Conservation (phyloP, 495 filamentous ascomycete species). For the Penicillium odoratum region DNA sequence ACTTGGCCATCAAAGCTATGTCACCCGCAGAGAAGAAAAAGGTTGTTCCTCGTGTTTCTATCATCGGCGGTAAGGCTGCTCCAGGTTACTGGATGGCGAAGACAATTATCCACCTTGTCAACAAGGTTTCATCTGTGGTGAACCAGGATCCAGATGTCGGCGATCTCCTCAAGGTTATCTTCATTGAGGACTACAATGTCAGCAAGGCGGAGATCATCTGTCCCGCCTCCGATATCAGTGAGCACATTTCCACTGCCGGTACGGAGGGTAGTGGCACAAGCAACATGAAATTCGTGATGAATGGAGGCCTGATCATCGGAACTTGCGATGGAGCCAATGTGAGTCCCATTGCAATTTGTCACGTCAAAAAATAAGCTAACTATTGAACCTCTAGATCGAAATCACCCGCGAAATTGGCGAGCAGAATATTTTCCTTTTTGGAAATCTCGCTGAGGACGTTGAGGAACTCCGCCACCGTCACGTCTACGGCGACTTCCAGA, state of each 20-base stretch:
- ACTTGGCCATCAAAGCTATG: conserved; percentile 85
- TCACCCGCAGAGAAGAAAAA: conserved; percentile 83
- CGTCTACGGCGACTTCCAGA: conserved; percentile 71
- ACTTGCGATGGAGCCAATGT: conserved; percentile 98
- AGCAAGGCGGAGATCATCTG: conserved; percentile 97
- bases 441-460: conserved; percentile 93
- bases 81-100: conserved; percentile 99
- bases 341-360: conserved; percentile 34
- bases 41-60: conserved; percentile 85
- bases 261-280: conserved; percentile 73
- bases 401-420: conserved; percentile 97
- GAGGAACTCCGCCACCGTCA: conserved; percentile 93
- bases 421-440: conserved; percentile 97
- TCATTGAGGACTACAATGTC: conserved; percentile 98
- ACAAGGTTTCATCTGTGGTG: conserved; percentile 85
- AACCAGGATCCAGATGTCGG: conserved; percentile 91
- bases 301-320: conserved; percentile 94
- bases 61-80: conserved; percentile 97
- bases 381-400: conserved; percentile 66
- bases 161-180: conserved; percentile 94
- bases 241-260: conserved; percentile 97
- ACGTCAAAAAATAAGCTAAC: conserved; percentile 2
- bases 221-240: conserved; percentile 92
- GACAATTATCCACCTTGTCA: conserved; percentile 96
- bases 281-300: conserved; percentile 99